Evolutionary conservation across 192 early-diverging fungal species (phyloP).

Genomic region (Coemansia reversa): DNA sequence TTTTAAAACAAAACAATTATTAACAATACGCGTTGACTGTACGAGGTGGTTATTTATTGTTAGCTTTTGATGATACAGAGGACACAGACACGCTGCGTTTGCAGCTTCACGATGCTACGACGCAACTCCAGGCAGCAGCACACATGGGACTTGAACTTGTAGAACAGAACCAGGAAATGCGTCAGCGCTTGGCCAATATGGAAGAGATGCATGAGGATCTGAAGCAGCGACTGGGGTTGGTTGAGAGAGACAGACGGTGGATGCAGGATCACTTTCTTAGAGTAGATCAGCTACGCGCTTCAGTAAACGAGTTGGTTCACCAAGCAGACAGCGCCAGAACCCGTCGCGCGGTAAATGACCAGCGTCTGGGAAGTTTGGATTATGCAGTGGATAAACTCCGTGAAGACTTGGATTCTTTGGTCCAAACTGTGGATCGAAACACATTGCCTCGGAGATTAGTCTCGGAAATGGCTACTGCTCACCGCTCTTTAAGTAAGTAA

Average conservation of each 20-base stretch:
- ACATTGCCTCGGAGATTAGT: conserved; percentile 4
- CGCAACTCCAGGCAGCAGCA: conserved; percentile 35
- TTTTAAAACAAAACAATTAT: neutral
- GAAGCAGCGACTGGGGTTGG: conserved; percentile 22
- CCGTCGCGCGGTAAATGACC: conserved; percentile 9
- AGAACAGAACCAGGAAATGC: conserved; percentile 36
- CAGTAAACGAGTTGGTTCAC: conserved; percentile 25
- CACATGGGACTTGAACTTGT: conserved; percentile 45
- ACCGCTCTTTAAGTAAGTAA: conserved; percentile 11
- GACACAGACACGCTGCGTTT: conserved; percentile 29
- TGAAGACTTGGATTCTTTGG: conserved; percentile 28
- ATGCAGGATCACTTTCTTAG: conserved; percentile 51
- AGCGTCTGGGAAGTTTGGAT: conserved; percentile 11
- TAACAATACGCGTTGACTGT: neutral
- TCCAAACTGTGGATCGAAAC: conserved; percentile 9
- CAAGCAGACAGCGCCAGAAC: conserved; percentile 4
- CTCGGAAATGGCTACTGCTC: conserved; percentile 4
- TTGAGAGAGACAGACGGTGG: conserved; percentile 48
- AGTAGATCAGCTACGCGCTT: conserved; percentile 36
- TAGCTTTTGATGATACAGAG: conserved; percentile 27
- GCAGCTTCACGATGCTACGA: conserved; percentile 37
- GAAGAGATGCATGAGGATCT: conserved; percentile 28
- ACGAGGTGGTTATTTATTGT: neutral
- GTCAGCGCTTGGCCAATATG: conserved; percentile 16
- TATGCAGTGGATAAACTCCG: conserved; percentile 11